phyloP scores from a whole-genome alignment of 2,329 filamentous ascomycete species.

The Diplodia corticola region DNA sequence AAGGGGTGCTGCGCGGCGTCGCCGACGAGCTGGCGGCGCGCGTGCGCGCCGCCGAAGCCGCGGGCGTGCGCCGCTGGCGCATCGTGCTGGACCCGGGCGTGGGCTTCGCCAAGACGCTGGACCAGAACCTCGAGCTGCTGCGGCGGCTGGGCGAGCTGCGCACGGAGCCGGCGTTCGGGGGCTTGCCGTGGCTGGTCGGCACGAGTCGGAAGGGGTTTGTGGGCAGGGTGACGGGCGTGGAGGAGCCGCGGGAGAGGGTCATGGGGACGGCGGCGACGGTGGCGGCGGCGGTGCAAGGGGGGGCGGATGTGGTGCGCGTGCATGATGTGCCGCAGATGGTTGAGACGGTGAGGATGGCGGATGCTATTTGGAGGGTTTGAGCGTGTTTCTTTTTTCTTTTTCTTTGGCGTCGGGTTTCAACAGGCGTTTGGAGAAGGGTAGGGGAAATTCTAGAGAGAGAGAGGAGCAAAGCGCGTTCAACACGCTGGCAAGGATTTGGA shows the following conservation, averaged over 20 bases:
- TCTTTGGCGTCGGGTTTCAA: background rate
- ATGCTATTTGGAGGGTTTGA: slow-evolving; percentile 54
- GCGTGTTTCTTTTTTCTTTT: background rate
- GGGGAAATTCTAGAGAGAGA: background rate
- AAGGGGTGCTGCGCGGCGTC: slow-evolving; percentile 66
- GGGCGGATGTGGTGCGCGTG: slow-evolving; percentile 88
- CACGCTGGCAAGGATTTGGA: background rate
- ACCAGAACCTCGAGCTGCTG: slow-evolving; percentile 81
- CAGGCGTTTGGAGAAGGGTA: background rate
- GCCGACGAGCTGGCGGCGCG: slow-evolving; percentile 68
- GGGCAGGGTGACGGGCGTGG: slow-evolving; percentile 75
- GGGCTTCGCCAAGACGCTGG: slow-evolving; percentile 83
- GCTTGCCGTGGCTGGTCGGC: slow-evolving; percentile 85
- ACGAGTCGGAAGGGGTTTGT: slow-evolving; percentile 89
- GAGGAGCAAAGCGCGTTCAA: slow-evolving; percentile 14
- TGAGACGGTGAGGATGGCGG: slow-evolving; percentile 80
- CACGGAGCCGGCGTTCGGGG: slow-evolving; percentile 54
- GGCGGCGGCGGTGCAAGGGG: slow-evolving; percentile 78
- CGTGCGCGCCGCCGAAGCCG: slow-evolving; percentile 72
- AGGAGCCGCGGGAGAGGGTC: slow-evolving; percentile 66
- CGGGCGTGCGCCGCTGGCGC: slow-evolving; percentile 86
- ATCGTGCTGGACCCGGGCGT: slow-evolving; percentile 93
- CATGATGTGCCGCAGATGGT: slow-evolving; percentile 89
- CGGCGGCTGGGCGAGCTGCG: slow-evolving; percentile 63
- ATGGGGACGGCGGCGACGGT: slow-evolving; percentile 91